Evolutionary conservation across 345 rosid genomes (phyloP).

Genomic region (Bruguiera sexangula): DNA sequence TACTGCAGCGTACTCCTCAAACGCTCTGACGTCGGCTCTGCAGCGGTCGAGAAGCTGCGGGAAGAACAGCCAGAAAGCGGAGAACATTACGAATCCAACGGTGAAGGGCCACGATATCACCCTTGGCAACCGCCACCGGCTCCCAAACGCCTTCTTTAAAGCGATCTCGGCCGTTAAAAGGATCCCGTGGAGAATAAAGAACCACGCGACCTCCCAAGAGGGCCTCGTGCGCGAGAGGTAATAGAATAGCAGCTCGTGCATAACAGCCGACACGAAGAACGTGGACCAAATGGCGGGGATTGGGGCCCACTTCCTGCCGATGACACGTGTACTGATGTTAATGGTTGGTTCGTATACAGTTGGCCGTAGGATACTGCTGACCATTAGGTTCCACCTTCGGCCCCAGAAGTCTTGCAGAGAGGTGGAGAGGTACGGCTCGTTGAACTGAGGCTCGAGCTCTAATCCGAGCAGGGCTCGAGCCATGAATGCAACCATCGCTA

Average conservation of each 20-base stretch:
- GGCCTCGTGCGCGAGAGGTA: slow-evolving; percentile 49
- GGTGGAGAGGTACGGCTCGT: slow-evolving; percentile 34
- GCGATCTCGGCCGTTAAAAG: slow-evolving; percentile 26
- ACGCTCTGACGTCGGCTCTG: slow-evolving; percentile 24
- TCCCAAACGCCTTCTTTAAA: slow-evolving; percentile 15
- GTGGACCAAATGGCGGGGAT: slow-evolving; percentile 39
- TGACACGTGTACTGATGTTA: background rate
- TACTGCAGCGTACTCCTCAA: slow-evolving; percentile 45
- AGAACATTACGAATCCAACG: slow-evolving; percentile 25
- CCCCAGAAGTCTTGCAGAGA: slow-evolving; percentile 86
- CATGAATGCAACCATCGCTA: slow-evolving; percentile 11
- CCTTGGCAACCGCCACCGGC: slow-evolving; percentile 18
- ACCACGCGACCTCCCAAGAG: slow-evolving; percentile 45
- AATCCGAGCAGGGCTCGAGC: slow-evolving; percentile 12
- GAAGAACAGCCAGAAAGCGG: slow-evolving; percentile 37
- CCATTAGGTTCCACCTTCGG: slow-evolving; percentile 65
- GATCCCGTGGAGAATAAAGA: slow-evolving; percentile 52
- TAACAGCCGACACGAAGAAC: slow-evolving; percentile 45
- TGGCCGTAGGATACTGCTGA: slow-evolving; percentile 47
- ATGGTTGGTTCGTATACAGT: slow-evolving; percentile 52
- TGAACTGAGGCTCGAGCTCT: slow-evolving; percentile 26
- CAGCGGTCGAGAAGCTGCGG: slow-evolving; percentile 18
- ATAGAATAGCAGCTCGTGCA: slow-evolving; percentile 68
- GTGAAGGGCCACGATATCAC: slow-evolving; percentile 16
- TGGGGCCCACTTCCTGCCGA: slow-evolving; percentile 39